Percentiles rank a stretch among this genome's conserved stretches.
phyloP scores from a whole-genome alignment of 352 stramenopile genomes.

The Phytophthora uliginosa region DNA sequence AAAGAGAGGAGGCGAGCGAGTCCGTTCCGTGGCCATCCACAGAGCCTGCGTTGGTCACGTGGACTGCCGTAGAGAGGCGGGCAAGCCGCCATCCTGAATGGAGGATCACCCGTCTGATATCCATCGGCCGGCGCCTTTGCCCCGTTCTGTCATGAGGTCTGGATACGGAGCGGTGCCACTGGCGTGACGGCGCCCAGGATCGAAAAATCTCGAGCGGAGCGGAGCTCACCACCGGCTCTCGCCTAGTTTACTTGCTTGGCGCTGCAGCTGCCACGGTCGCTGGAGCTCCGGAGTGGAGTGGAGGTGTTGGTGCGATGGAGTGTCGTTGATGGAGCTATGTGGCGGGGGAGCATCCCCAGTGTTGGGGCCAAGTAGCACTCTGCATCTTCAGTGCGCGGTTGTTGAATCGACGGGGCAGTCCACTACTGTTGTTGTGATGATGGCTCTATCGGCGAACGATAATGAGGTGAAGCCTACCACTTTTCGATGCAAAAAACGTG shows the following conservation, averaged over 20 bases:
- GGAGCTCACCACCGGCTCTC: constrained; percentile 1
- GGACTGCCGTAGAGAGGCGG: neutral
- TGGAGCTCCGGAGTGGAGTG: neutral
- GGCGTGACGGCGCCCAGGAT: neutral
- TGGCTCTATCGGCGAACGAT: neutral
- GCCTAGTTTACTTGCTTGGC: neutral
- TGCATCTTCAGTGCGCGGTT: neutral
- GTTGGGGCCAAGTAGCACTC: neutral
- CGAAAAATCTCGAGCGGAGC: constrained; percentile 7
- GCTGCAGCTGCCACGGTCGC: neutral
- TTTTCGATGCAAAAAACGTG: too few relatives aligned
- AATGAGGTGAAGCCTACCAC: too few relatives aligned
- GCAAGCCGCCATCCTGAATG: constrained; percentile 1
- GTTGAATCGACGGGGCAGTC: neutral
- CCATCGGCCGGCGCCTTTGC: neutral
- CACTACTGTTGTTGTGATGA: neutral
- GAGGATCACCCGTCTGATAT: constrained; percentile 3
- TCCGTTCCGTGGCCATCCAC: constrained; percentile 4
- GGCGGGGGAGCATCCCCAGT: neutral
- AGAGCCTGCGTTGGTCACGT: neutral
- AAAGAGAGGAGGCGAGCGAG: neutral
- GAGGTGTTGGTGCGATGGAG: neutral
- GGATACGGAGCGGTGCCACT: constrained; percentile 5
- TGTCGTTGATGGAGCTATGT: neutral
- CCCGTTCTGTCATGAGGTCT: neutral